Percentiles rank a stretch among this genome's conserved stretches.
phyloP scores from a whole-genome alignment of 164 flowering plant genomes.

The Vitis labrusca region DNA sequence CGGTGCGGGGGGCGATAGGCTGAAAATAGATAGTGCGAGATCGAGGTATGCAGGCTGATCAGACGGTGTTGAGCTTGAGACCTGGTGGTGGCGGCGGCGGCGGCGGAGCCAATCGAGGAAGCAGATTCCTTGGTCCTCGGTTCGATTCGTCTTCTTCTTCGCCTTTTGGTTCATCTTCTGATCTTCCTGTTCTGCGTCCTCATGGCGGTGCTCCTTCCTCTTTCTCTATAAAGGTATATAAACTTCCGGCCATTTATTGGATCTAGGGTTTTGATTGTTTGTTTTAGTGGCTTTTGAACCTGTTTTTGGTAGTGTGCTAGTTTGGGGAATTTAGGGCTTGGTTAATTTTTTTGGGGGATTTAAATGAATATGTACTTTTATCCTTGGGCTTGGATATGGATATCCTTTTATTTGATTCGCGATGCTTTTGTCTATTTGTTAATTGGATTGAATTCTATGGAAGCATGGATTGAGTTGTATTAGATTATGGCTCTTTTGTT shows the following conservation, averaged over 20 bases:
- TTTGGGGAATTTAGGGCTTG: too few relatives aligned
- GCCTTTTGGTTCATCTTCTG: conserved; percentile 29
- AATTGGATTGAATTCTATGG: neutral
- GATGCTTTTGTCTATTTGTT: neutral
- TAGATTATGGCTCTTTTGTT: neutral
- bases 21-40: conserved; percentile 9
- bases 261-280: conserved; percentile 32
- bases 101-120: conserved; percentile 31
- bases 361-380: neutral
- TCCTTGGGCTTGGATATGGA: too few relatives aligned
- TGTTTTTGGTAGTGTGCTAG: neutral
- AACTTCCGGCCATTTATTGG: conserved; percentile 9
- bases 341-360: neutral
- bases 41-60: conserved; percentile 93
- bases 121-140: conserved; percentile 56
- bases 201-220: conserved; percentile 34
- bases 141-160: conserved; percentile 37
- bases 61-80: conserved; percentile 83
- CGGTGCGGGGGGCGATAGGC: conserved; percentile 12
- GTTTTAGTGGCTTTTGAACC: neutral
- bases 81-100: conserved; percentile 83
- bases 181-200: conserved; percentile 40
- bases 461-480: neutral
- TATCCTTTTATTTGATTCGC: too few relatives aligned
- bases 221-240: conserved; percentile 36